These are phyloP conservation scores for Didymellaceae sp. DNA, from an alignment of 2,329 filamentous ascomycete species.

Conservation along the genomic window DNA sequence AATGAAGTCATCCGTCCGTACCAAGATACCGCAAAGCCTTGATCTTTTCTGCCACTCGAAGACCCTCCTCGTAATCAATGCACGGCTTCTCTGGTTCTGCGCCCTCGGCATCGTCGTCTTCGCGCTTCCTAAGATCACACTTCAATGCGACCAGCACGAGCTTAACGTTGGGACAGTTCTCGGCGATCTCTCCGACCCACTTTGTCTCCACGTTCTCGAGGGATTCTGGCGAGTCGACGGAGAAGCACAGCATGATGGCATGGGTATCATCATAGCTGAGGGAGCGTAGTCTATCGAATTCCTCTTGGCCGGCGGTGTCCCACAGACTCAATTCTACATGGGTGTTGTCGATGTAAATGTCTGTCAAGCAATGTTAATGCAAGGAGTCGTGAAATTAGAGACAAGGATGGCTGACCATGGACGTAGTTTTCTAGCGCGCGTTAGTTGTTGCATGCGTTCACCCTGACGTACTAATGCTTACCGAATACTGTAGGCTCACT, in stretches of 20 bases:
- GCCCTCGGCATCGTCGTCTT: slow-evolving; percentile 63
- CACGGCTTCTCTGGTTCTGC: slow-evolving; percentile 60
- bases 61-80: slow-evolving; percentile 89
- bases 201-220: slow-evolving; percentile 98
- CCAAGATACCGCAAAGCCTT: slow-evolving; percentile 89
- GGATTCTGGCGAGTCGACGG: slow-evolving; percentile 91
- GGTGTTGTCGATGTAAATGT: slow-evolving; percentile 97
- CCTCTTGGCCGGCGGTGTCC: slow-evolving; percentile 98
- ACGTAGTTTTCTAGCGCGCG: slow-evolving; percentile 83
- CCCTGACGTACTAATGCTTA: slow-evolving; percentile 40
- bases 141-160: slow-evolving; percentile 95
- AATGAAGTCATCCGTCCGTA: slow-evolving; percentile 45
- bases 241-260: slow-evolving; percentile 98
- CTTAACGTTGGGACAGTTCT: slow-evolving; percentile 95
- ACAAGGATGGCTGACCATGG: slow-evolving; percentile 69
- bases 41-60: slow-evolving; percentile 90
- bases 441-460: slow-evolving; percentile 25
- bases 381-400: not conserved
- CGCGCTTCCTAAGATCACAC: slow-evolving; percentile 87
- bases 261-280: slow-evolving; percentile 98
- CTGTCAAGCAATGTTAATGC: slow-evolving; percentile 54
- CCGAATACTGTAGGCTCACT: slow-evolving; percentile 92
- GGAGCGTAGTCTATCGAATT: slow-evolving; percentile 95
- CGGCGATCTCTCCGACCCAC: slow-evolving; percentile 97
- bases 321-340: slow-evolving; percentile 97